These are phyloP conservation scores for Mycena sanguinolenta DNA, from an alignment of 768 basidiomycete genomes.

Conservation along the genomic window DNA sequence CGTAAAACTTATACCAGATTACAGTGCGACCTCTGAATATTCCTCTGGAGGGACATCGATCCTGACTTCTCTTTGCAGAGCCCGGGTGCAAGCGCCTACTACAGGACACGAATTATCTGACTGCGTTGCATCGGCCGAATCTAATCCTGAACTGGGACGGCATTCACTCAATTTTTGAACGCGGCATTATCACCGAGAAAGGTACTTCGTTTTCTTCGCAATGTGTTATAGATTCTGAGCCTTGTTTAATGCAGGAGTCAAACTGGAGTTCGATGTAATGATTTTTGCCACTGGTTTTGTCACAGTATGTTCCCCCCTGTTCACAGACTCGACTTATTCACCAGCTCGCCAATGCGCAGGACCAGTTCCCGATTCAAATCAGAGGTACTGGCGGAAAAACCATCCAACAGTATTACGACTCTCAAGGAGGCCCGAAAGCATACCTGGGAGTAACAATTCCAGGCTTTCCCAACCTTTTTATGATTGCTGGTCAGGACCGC, in stretches of 20 bases:
- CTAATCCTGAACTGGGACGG: slow-evolving; percentile 60
- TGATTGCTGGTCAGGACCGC: slow-evolving; percentile 49
- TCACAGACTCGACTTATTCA: too few relatives aligned
- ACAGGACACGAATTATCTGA: slow-evolving; percentile 62
- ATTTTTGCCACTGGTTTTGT: slow-evolving; percentile 57
- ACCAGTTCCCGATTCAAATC: slow-evolving; percentile 50
- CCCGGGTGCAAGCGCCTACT: slow-evolving; percentile 69
- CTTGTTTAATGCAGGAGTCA: slow-evolving; percentile 46
- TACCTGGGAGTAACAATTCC: slow-evolving; percentile 59
- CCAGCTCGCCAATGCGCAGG: slow-evolving; percentile 37
- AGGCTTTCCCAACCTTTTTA: slow-evolving; percentile 62
- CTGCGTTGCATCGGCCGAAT: slow-evolving; percentile 61
- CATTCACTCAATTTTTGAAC: slow-evolving; percentile 53
- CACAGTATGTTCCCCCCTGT: slow-evolving; percentile 36
- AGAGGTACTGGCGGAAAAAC: slow-evolving; percentile 45
- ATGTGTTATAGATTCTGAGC: slow-evolving; percentile 37
- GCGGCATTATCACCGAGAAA: slow-evolving; percentile 57
- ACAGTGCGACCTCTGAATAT: slow-evolving; percentile 56
- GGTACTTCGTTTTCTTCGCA: slow-evolving; percentile 41
- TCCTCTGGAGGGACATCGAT: neutral
- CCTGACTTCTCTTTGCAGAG: slow-evolving; percentile 43
- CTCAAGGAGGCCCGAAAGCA: slow-evolving; percentile 56
- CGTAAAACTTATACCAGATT: slow-evolving; percentile 60
- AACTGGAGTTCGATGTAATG: slow-evolving; percentile 52
- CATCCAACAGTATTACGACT: slow-evolving; percentile 56